phyloP scores from a whole-genome alignment of 164 flowering plant species.

The Macadamia tetraphylla region DNA sequence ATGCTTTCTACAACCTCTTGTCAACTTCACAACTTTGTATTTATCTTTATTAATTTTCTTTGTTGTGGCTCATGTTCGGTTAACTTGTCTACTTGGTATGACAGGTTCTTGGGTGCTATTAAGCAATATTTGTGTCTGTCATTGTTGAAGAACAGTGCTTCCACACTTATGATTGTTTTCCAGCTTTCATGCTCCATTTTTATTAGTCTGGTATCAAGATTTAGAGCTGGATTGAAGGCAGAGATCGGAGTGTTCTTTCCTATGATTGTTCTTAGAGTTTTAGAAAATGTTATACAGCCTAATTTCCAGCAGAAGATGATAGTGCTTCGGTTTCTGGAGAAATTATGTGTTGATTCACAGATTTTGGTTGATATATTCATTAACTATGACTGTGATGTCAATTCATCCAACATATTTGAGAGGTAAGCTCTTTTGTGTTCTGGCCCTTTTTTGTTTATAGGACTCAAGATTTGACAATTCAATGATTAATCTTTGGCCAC shows the following conservation, averaged over 20 bases:
- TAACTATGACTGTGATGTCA: slow-evolving; percentile 96
- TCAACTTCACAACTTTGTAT: background rate
- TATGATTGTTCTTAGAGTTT: slow-evolving; percentile 95
- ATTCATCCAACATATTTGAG: slow-evolving; percentile 93
- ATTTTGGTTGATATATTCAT: slow-evolving; percentile 87
- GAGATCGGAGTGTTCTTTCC: slow-evolving; percentile 99
- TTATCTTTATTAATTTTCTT: background rate
- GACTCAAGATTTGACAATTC: background rate
- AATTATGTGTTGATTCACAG: slow-evolving; percentile 88
- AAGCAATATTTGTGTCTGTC: slow-evolving; percentile 96
- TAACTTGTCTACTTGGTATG: slow-evolving; percentile 11
- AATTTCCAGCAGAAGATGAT: slow-evolving; percentile 98
- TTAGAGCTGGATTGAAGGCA: slow-evolving; percentile 98
- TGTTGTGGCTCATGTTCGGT: background rate
- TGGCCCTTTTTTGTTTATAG: background rate
- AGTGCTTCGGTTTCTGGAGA: slow-evolving; percentile 87
- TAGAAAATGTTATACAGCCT: slow-evolving; percentile 97
- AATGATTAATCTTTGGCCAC: background rate
- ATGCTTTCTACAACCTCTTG: background rate
- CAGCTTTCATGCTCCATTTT: slow-evolving; percentile 99
- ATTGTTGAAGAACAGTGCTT: slow-evolving; percentile 94
- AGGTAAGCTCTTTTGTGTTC: slow-evolving; percentile 45
- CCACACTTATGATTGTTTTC: slow-evolving; percentile 93
- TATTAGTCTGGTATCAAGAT: slow-evolving; percentile 87
- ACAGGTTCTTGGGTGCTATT: slow-evolving; percentile 96